Conservation (phyloP, 257 asterid species). For the Solanum corneliomulleri region DNA sequence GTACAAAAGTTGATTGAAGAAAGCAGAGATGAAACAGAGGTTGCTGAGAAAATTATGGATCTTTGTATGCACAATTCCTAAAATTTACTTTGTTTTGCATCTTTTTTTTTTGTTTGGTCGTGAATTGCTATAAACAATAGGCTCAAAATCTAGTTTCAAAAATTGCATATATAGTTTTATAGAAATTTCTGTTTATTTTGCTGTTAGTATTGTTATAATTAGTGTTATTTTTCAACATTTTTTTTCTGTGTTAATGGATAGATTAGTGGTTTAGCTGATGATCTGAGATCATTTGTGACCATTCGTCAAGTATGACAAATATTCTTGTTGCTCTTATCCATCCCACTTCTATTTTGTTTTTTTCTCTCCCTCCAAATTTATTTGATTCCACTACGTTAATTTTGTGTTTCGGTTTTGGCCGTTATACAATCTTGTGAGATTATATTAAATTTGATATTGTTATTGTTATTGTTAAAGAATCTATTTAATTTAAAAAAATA, state of each 20-base stretch:
- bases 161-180: neutral
- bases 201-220: neutral
- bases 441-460: neutral
- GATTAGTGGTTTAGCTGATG: neutral
- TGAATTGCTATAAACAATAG: neutral
- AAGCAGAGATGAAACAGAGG: conserved; percentile 43
- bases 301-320: neutral
- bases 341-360: neutral
- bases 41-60: conserved; percentile 39
- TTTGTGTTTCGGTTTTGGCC: neutral
- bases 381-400: neutral
- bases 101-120: neutral
- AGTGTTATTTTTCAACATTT: too few relatives aligned
- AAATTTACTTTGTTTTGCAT: neutral
- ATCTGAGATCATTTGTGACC: neutral
- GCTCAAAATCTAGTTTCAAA: neutral
- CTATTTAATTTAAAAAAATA: neutral
- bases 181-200: neutral
- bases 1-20: conserved; percentile 34
- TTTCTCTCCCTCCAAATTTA: neutral
- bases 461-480: neutral
- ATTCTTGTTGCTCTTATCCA: neutral
- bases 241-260: neutral
- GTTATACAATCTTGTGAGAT: too few relatives aligned
- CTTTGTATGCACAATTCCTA: conserved; percentile 31